Conservation (phyloP, 2,329 filamentous ascomycete species). For the Fusarium bulbicola region DNA sequence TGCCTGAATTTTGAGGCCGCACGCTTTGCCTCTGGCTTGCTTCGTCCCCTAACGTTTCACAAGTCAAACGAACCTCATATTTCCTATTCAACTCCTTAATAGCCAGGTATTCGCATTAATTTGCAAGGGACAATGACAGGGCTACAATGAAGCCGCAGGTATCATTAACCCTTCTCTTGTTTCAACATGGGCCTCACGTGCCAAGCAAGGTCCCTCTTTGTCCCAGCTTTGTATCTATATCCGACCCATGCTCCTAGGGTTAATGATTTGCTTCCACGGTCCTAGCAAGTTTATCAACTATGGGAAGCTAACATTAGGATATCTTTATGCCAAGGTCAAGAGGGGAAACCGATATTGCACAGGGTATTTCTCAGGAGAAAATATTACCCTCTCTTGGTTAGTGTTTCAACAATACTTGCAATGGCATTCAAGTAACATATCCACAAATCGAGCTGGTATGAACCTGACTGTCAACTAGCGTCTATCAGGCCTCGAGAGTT, state of each 20-base stretch:
- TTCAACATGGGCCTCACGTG: slow-evolving; percentile 24
- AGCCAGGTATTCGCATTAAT: slow-evolving; percentile 25
- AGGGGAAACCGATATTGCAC: background rate
- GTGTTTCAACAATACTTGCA: background rate
- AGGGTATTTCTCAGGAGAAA: background rate
- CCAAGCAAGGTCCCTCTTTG: slow-evolving; percentile 20
- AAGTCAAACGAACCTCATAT: slow-evolving; percentile 15
- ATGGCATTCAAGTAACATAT: background rate
- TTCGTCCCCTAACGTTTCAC: slow-evolving; percentile 14
- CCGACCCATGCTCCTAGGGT: background rate
- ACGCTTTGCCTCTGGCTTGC: background rate
- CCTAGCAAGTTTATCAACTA: background rate
- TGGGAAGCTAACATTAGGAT: background rate
- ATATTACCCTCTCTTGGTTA: background rate
- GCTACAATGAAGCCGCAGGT: slow-evolving; percentile 3
- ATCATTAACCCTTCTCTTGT: slow-evolving; percentile 1
- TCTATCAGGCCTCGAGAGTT: slow-evolving; percentile 22
- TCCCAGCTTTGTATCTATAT: slow-evolving; percentile 6
- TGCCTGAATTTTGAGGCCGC: slow-evolving; percentile 10
- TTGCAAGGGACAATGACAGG: slow-evolving; percentile 11
- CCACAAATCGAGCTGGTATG: slow-evolving; percentile 19
- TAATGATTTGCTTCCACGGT: background rate
- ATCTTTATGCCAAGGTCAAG: background rate
- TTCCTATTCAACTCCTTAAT: slow-evolving; percentile 7
- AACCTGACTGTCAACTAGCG: slow-evolving; percentile 24